Evolutionary conservation across 192 early-diverging fungal species (phyloP).

Genomic region (Umbelopsis vinacea): DNA sequence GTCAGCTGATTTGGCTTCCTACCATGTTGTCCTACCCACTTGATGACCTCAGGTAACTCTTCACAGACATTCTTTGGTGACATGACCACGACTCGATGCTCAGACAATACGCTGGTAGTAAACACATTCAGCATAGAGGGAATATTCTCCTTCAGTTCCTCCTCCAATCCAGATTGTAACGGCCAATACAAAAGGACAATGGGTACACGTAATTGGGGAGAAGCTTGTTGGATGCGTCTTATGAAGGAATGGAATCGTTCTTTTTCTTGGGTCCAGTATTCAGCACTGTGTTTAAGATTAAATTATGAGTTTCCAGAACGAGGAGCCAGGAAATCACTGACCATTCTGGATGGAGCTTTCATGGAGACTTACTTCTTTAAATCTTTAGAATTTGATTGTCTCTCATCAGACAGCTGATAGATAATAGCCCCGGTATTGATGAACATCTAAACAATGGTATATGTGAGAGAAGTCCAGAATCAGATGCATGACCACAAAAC

Average conservation of each 20-base stretch:
- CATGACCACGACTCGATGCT: constrained; percentile 3
- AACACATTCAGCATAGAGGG: neutral
- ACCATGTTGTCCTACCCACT: constrained; percentile 4
- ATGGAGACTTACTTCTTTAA: constrained; percentile 23
- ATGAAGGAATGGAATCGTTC: constrained; percentile 20
- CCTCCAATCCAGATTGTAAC: neutral
- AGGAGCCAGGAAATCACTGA: neutral
- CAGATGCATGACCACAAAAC: neutral
- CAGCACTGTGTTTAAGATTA: neutral
- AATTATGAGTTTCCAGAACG: neutral
- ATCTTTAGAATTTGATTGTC: neutral
- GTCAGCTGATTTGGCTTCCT: neutral
- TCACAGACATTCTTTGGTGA: constrained; percentile 3
- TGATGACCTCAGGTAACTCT: neutral
- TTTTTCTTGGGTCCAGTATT: constrained; percentile 27
- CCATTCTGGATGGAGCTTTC: neutral
- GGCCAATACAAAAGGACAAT: constrained; percentile 32
- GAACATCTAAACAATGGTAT: constrained; percentile 13
- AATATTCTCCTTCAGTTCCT: neutral
- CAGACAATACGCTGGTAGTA: neutral
- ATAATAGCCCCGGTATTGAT: constrained; percentile 28
- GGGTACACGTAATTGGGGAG: constrained; percentile 24
- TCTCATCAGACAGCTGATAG: constrained; percentile 23
- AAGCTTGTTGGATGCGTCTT: neutral
- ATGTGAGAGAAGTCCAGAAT: neutral